A percentile compares a stretch with the other conserved stretches of the same genome.
These are phyloP conservation scores for Penicillium taxi DNA, from an alignment of 495 filamentous ascomycete genomes.

Conservation along the genomic window DNA sequence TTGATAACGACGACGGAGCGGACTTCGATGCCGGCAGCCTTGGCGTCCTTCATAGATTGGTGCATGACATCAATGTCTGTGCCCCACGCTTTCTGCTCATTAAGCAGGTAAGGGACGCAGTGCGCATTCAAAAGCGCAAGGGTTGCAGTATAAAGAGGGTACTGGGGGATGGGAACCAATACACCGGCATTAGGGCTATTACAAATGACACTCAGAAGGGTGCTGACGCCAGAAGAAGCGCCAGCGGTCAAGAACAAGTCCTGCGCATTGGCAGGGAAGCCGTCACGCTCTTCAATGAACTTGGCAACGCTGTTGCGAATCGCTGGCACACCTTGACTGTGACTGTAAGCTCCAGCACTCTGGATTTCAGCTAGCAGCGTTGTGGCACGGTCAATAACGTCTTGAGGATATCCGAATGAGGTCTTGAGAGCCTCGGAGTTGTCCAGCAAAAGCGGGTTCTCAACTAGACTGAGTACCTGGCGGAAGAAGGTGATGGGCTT, in stretches of 20 bases:
- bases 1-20: slow-evolving; percentile 95
- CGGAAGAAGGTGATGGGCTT: slow-evolving; percentile 99
- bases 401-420: slow-evolving; percentile 69
- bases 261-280: slow-evolving; percentile 66
- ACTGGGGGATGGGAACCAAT: slow-evolving; percentile 93
- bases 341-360: slow-evolving; percentile 92
- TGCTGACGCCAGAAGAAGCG: slow-evolving; percentile 90
- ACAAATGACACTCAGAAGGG: slow-evolving; percentile 84
- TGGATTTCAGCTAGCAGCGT: slow-evolving; percentile 72
- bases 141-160: slow-evolving; percentile 94
- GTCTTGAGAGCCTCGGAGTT: slow-evolving; percentile 60
- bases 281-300: slow-evolving; percentile 88
- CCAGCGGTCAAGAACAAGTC: slow-evolving; percentile 83
- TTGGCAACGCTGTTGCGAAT: slow-evolving; percentile 84
- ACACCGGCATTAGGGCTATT: slow-evolving; percentile 70
- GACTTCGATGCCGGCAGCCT: slow-evolving; percentile 68
- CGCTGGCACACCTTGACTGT: slow-evolving; percentile 76
- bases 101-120: slow-evolving; percentile 86
- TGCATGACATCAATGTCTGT: slow-evolving; percentile 74
- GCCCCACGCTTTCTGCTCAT: slow-evolving; percentile 78
- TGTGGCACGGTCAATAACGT: slow-evolving; percentile 78
- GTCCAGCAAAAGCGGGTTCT: slow-evolving; percentile 78
- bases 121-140: slow-evolving; percentile 76
- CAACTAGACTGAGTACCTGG: slow-evolving; percentile 88
- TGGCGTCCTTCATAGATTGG: slow-evolving; percentile 60